Evolutionary conservation across 2,329 filamentous ascomycete genomes (phyloP), one percentile per base, ranked within the genome.

Genomic region (Verticillium nubilum): DNA sequence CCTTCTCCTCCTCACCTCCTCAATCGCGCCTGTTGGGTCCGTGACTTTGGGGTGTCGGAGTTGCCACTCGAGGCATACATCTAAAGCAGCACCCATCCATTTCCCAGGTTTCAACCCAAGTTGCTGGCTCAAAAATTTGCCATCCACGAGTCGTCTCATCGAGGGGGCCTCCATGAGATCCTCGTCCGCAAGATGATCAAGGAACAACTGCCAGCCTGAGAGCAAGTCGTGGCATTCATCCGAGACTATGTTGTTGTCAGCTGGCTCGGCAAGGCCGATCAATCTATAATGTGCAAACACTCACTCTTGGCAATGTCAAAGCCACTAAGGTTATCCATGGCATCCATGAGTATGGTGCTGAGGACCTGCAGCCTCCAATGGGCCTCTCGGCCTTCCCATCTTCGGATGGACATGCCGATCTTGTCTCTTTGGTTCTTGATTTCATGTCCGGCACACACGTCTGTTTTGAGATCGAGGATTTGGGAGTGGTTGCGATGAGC

Each of bases 61-160:
- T 73, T 98, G 95, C 92, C 93, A 98, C 62, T 87, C 86, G 73
- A 96, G 84, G 62, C 91, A 90, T 4, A 92, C 78, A 31, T 96
- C 89, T 54, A 97, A 76, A 3, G 92, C 92, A 53, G 82, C 80
- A 58, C 86, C 86, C 82, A 96, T 89, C 94, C 94, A 98, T n/a
- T 80, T 86, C 1, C 91, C 92, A 0, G 90, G 88, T 63, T 86
- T 86, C n/a, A 82, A 76, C 0, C 82, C 85, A 3, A 98, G 78
- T 4, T 84, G 85, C 62, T 86, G 81, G 19, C 86, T 84, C 23
- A 98, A 81, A 57, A 88, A 78, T 42, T 84, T 89, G 17, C 95
- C 94, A 68, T 96, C 90, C 33, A 96, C 78, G 26, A 91, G 75
- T 5, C 82, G 81, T 66, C 84, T 86, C 35, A 89, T 70, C 2